Evolutionary conservation across 129 eudicot species (phyloP).

Genomic region (Sambucus nigra): DNA sequence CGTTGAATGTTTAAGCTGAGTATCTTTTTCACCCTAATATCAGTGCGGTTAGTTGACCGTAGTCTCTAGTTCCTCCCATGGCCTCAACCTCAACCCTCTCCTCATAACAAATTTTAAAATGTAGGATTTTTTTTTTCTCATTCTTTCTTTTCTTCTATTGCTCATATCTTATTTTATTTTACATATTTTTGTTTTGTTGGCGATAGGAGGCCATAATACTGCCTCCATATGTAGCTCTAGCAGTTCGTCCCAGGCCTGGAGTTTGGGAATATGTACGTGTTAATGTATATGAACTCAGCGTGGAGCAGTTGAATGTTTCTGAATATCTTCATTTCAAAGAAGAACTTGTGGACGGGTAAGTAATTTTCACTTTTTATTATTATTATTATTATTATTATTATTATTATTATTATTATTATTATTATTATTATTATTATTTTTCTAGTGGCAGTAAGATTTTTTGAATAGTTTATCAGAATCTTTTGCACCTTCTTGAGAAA

Average conservation of each 20-base stretch:
- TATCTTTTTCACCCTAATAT: too few relatives aligned
- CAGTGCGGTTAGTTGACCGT: too few relatives aligned
- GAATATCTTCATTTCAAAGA: conserved; percentile 88
- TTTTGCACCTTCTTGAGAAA: neutral
- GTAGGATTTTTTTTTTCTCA: too few relatives aligned
- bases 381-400: too few relatives aligned
- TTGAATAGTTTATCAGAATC: neutral
- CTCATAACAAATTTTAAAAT: too few relatives aligned
- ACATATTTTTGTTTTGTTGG: conserved; percentile 9
- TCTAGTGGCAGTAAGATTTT: neutral
- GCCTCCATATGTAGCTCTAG: conserved; percentile 94
- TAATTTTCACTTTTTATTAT: neutral
- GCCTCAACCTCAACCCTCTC: too few relatives aligned
- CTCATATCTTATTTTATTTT: neutral
- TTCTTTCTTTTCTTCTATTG: too few relatives aligned
- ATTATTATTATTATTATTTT: too few relatives aligned
- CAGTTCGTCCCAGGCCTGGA: conserved; percentile 96
- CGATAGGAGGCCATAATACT: conserved; percentile 82
- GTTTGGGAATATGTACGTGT: conserved; percentile 97
- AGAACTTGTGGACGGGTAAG: conserved; percentile 85
- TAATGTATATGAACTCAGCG: conserved; percentile 70
- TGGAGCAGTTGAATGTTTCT: conserved; percentile 67
- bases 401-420: too few relatives aligned
- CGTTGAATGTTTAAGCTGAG: too few relatives aligned
- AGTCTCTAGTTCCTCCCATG: too few relatives aligned